Percentiles rank a stretch among this genome's conserved stretches.
These are phyloP conservation scores for Penicillium tannophilum DNA, from an alignment of 495 filamentous ascomycete species.

Conservation along the genomic window DNA sequence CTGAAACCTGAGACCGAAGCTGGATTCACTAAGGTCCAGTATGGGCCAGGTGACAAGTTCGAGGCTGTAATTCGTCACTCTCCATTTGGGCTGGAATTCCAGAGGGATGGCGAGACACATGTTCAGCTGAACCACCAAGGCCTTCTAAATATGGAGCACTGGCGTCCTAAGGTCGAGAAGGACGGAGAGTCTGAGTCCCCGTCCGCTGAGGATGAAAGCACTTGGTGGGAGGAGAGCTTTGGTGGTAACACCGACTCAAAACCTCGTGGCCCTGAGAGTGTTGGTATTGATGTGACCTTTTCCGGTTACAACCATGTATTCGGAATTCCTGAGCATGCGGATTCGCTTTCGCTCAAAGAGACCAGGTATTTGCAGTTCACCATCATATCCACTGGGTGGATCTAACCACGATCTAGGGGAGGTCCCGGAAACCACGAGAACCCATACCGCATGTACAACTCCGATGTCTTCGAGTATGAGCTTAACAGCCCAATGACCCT, in stretches of 20 bases:
- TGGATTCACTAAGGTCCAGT: constrained; percentile 72
- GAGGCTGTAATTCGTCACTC: constrained; percentile 79
- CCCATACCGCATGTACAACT: constrained; percentile 95
- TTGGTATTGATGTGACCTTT: constrained; percentile 89
- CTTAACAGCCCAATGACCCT: constrained; percentile 98
- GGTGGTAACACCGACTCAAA: constrained; percentile 93
- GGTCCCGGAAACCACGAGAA: constrained; percentile 82
- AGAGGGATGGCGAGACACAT: constrained; percentile 78
- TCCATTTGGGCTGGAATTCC: constrained; percentile 84
- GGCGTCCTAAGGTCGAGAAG: constrained; percentile 84
- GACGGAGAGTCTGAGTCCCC: constrained; percentile 46
- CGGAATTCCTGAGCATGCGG: constrained; percentile 93
- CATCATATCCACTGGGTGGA: background rate
- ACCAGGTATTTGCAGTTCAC: constrained; percentile 58
- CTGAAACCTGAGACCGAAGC: constrained; percentile 58
- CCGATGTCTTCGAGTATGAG: constrained; percentile 97
- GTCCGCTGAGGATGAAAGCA: constrained; percentile 69
- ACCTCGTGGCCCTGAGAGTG: constrained; percentile 84
- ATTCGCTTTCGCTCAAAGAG: constrained; percentile 81
- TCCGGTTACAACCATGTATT: constrained; percentile 89
- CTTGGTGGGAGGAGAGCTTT: constrained; percentile 97
- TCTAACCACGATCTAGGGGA: constrained; percentile 51
- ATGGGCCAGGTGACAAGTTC: constrained; percentile 74
- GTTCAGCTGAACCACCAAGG: constrained; percentile 86
- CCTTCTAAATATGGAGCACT: constrained; percentile 90